Evolutionary conservation across 768 basidiomycete genomes (phyloP), one percentile per base, ranked within the genome.

Genomic region (Leccinum pellstonianum): DNA sequence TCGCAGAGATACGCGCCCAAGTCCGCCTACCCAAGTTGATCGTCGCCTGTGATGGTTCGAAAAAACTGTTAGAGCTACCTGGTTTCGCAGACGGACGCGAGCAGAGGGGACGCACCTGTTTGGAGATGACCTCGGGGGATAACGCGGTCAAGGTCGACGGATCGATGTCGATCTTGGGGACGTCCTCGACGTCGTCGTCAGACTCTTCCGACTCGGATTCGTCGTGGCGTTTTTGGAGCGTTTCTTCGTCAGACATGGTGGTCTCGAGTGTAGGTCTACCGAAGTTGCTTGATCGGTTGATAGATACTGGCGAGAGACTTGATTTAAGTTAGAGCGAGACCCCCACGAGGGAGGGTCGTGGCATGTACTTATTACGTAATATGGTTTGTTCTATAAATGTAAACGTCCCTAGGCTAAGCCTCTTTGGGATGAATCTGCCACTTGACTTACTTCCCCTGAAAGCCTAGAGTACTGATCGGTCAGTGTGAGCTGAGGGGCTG

Each of bases 81-180:
- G 8, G 14, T 33, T 31, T 50, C 48, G 4, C 10, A 10, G n/a
- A 43, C 19, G 11, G 25, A 8, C 5, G 11, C 19, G 35, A 29
- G 3, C 2, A 19, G 7, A 68, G 4, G 9, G n/a, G 21, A 63
- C 87, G 68, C 66, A 91, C 92, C 79, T 93, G 91, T 82, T 93
- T 93, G 64, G 91, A 90, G 70, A 93, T 93, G 66, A 94, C 91
- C 70, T 93, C 86, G 33, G 92, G 93, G 15, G 91, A 92, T 52
- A 97, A 81, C 57, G 95, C 91, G 17, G 92, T 93, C 69, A 97
- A 80, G 70, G 84, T 91, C 41, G 90, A 81, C 15, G 82, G 77
- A 79, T 96, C 95, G 68, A 97, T 76, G 33, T 96, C 84, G 65
- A 95, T 76, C 61, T 82, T 79, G 27, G 86, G 86, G 68, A 89